Evolutionary conservation across 148 eudicot species (phyloP).

Genomic region (Pouteria glomerata): DNA sequence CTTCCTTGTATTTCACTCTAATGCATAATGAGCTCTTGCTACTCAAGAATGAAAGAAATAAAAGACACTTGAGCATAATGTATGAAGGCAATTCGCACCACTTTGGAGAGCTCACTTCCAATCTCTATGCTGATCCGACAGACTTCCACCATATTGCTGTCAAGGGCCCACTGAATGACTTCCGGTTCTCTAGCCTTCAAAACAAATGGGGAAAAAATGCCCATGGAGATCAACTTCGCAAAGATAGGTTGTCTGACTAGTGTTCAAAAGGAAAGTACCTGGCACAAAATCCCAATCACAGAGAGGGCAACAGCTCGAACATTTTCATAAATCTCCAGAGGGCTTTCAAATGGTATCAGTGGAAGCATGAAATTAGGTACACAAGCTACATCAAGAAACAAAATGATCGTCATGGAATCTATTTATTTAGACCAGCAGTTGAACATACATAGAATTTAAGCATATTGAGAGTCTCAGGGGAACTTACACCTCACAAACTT

Average conservation of each 20-base stretch:
- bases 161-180: background rate
- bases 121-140: slow-evolving; percentile 6
- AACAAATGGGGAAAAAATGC: background rate
- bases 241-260: no score
- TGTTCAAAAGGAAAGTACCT: background rate
- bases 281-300: slow-evolving; percentile 9
- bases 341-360: background rate
- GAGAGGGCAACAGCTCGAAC: slow-evolving; percentile 10
- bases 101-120: slow-evolving; percentile 11
- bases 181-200: slow-evolving; percentile 6
- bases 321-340: background rate
- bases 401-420: background rate
- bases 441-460: background rate
- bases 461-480: background rate
- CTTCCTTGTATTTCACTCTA: no score
- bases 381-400: background rate
- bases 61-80: background rate
- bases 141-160: slow-evolving; percentile 10
- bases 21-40: no score
- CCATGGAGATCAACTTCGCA: background rate
- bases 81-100: background rate
- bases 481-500: slow-evolving; percentile 3
- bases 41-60: background rate
- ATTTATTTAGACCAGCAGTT: background rate
- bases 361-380: slow-evolving; percentile 7